A percentile compares a stretch with the other conserved stretches of the same genome.
Conservation (phyloP, 1,284 basidiomycete species). For the Stygiomarasmius scandens region DNA sequence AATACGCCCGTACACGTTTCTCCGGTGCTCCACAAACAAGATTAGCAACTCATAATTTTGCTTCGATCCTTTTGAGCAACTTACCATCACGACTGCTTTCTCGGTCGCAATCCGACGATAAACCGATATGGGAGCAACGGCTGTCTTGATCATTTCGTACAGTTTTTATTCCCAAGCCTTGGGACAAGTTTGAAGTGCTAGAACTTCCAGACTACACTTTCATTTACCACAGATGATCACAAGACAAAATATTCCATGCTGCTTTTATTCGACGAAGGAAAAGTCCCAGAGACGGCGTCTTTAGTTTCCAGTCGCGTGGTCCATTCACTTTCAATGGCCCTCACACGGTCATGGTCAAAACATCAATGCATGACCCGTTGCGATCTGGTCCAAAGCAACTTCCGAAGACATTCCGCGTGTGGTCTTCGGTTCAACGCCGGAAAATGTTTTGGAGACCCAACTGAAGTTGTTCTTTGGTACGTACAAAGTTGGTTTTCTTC, state of each 20-base stretch:
- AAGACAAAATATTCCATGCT: no score
- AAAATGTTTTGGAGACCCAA: slow-evolving; percentile 1
- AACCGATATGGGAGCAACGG: not conserved
- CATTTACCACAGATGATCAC: no score
- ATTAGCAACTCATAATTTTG: no score
- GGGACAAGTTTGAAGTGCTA: no score
- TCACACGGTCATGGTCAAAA: not conserved
- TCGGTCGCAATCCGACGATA: not conserved
- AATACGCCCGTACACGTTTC: no score
- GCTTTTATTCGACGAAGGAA: no score
- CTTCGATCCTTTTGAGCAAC: no score
- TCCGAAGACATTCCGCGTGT: slow-evolving; percentile 15
- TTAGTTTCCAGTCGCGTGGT: no score
- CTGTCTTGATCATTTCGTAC: not conserved
- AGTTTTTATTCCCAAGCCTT: not conserved
- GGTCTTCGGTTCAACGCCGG: slow-evolving; percentile 13
- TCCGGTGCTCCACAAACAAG: no score
- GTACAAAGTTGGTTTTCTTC: not conserved
- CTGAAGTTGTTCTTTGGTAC: not conserved
- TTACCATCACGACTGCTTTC: no score
- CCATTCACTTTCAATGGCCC: not conserved
- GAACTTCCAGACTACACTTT: no score
- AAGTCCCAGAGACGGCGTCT: no score
- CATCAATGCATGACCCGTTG: slow-evolving; percentile 6
- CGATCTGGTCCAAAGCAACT: not conserved